Evolutionary conservation across 768 basidiomycete species (phyloP), one percentile per base, ranked within the genome.

Genomic region (Pulveroboletus sp.): DNA sequence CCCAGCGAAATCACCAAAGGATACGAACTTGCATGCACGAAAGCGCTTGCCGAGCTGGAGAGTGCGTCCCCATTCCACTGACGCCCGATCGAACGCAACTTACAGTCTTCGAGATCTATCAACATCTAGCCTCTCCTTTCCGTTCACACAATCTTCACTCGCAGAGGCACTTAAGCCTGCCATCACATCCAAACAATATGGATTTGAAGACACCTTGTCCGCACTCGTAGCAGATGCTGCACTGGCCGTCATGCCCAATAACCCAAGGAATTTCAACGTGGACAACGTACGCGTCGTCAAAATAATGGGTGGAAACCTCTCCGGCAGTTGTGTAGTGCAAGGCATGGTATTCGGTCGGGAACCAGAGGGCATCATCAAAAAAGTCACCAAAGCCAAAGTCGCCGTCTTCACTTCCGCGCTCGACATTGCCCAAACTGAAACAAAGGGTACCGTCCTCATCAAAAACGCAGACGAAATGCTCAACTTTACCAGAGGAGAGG

Each of bases 301-400:
- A 73, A 97, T 99, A 54, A 86, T 99, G 82, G 96, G 96, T 49
- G 91, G 96, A 30, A 88, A 79, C 60, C 71, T 99, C n/a, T 68
- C 82, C 4, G 79, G 76, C 21, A 95, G 93, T 70, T 82, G 78
- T 49, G 94, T 99, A 6, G 88, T 99, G 6, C 82, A 89, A 56
- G 96, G 96, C 44, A 99, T 99, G 96, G 96, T 99, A 0, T 98
- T 98, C 57, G 92, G 92, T 33, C 78, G 93, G 40, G 93, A 96
- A 70, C 91, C 96, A 0, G 96, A 99, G 70, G 92, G 93, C 44
- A 76, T 80, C 43, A 66, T 96, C 49, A 93, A 93, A 73, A 92
- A 92, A 62, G 84, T 81, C 8, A 74, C 73, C 44, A 86, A 83
- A 60, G 91, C 86, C 40, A 98, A 98, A 71, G 95, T 99, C 31